phyloP scores from a whole-genome alignment of 345 rosid species.

The Boechera divaricarpa region DNA sequence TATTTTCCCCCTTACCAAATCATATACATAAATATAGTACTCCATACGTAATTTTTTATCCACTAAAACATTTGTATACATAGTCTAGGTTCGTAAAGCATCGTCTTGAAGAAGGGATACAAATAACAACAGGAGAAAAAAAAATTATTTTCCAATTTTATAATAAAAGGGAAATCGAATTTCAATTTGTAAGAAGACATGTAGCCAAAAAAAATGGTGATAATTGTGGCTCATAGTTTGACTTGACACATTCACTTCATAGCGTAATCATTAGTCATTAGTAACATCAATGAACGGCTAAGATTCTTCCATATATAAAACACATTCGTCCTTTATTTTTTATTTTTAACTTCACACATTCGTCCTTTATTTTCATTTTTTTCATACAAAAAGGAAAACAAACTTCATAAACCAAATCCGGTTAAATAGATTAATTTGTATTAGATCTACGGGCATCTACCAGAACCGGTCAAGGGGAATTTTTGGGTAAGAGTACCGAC shows the following conservation, averaged over 20 bases:
- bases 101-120: not conserved
- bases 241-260: slow-evolving; percentile 17
- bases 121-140: not conserved
- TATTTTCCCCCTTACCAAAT: not conserved
- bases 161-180: not conserved
- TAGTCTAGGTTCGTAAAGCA: slow-evolving; percentile 11
- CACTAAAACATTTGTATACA: not conserved
- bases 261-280: not conserved
- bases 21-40: not conserved
- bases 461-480: slow-evolving; percentile 55
- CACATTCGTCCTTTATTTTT: not conserved
- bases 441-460: not conserved
- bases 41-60: not conserved
- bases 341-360: not conserved
- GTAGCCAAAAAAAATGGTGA: not conserved
- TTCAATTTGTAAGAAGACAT: not conserved
- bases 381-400: not conserved
- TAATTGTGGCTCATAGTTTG: not conserved
- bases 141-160: not conserved
- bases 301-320: slow-evolving; percentile 3
- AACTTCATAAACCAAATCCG: not conserved
- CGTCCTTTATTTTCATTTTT: not conserved
- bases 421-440: not conserved
- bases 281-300: not conserved
- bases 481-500: slow-evolving; percentile 59